phyloP scores from a whole-genome alignment of 148 eudicot genomes.

The Camellia sinensis region DNA sequence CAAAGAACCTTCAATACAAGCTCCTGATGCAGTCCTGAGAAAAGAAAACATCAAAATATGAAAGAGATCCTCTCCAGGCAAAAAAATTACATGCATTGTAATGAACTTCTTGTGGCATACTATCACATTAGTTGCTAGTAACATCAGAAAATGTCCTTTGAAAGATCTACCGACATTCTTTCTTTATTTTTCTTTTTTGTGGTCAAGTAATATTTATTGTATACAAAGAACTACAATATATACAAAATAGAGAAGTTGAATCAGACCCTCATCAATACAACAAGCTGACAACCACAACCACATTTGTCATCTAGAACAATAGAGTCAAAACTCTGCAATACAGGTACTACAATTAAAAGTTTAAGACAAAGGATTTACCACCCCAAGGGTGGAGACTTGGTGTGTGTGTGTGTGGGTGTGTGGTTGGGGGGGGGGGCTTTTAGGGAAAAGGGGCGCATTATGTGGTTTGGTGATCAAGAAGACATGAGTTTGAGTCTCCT shows the following conservation, averaged over 20 bases:
- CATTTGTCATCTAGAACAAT: background rate
- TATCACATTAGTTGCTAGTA: background rate
- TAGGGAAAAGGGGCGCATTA: no score
- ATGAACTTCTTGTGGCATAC: background rate
- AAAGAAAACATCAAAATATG: slow-evolving; percentile 6
- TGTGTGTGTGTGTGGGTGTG: no score
- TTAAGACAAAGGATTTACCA: background rate
- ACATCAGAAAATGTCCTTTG: background rate
- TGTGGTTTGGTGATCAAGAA: no score
- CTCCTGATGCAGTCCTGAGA: slow-evolving; percentile 50
- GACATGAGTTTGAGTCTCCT: no score
- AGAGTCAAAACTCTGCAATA: background rate
- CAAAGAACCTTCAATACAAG: slow-evolving; percentile 39
- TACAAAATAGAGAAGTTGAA: background rate
- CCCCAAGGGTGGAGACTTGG: no score
- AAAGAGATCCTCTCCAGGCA: background rate
- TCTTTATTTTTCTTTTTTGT: background rate
- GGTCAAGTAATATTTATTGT: background rate
- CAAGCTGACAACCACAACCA: background rate
- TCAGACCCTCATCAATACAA: background rate
- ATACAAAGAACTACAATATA: no score
- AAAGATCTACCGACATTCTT: background rate
- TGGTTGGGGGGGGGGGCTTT: rapidly evolving
- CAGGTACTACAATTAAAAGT: background rate
- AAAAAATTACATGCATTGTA: background rate